Evolutionary conservation across 1,284 basidiomycete species (phyloP).

Genomic region (Rhodotorula sp.): DNA sequence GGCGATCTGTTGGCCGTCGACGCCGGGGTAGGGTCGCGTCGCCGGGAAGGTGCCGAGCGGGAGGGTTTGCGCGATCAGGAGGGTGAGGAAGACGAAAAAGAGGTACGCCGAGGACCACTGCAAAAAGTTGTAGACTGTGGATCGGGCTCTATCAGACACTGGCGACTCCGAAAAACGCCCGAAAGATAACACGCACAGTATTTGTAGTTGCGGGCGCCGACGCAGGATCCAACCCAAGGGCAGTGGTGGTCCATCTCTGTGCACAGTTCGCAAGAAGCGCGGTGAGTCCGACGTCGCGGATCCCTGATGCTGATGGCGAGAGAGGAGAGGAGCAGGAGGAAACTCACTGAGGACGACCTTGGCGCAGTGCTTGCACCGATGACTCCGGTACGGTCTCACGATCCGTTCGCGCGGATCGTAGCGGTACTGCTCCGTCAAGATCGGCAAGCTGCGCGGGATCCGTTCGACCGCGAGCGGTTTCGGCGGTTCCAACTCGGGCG

Average conservation of each 20-base stretch:
- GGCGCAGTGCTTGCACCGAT: slow-evolving; percentile 63
- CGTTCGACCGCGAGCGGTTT: slow-evolving; percentile 18
- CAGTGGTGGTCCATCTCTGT: slow-evolving; percentile 41
- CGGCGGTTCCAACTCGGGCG: slow-evolving; percentile 23
- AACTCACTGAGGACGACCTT: slow-evolving; percentile 38
- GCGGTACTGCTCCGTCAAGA: slow-evolving; percentile 59
- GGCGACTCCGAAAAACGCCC: neutral
- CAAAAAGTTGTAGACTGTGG: slow-evolving; percentile 59
- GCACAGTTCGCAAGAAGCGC: neutral
- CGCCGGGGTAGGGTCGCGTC: slow-evolving; percentile 39
- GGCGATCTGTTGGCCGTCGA: slow-evolving; percentile 67
- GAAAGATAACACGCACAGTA: slow-evolving; percentile 32
- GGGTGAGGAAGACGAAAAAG: slow-evolving; percentile 60
- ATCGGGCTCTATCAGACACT: neutral
- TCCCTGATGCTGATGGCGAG: too few relatives aligned
- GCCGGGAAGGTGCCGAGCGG: slow-evolving; percentile 46
- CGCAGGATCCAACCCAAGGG: slow-evolving; percentile 53
- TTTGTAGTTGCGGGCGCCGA: slow-evolving; percentile 75
- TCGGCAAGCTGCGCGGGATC: slow-evolving; percentile 48
- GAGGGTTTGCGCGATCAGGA: slow-evolving; percentile 56
- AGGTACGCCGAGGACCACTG: slow-evolving; percentile 61
- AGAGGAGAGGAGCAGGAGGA: too few relatives aligned
- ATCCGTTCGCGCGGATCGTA: slow-evolving; percentile 59
- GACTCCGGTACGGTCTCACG: slow-evolving; percentile 60
- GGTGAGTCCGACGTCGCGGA: too few relatives aligned